Base-by-base conservation (phyloP, 116 monocot genomes). In the Zostera marina region DNA sequence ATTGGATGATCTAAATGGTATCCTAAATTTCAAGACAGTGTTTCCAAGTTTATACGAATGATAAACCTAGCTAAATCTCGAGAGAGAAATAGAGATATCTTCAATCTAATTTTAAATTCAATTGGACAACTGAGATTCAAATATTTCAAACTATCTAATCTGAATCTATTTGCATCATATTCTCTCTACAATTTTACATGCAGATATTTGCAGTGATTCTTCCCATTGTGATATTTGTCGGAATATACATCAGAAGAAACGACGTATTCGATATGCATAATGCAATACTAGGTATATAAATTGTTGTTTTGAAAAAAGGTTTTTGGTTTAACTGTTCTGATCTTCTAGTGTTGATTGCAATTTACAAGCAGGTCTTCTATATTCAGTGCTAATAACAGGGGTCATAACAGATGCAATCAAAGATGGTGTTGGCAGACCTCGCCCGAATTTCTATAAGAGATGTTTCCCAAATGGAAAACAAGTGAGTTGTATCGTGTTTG, bases 221-320 rank as follows among this genome's bases (percentile, higher is more conserved):
- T 59, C 99, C 99, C 56, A 53, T 76, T 44, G 42, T 59, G 22
- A 77, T 91, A 46, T 54, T 84, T 63, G 32, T 68, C 19, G 74
- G 56, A 1, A 72, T 91, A 42, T 99, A 91, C 63, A 63, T 77
- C 51, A 72, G 51, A 60, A 86, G 74, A 51, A 81, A 70, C 66
- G 75, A 91, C 67, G 75, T 99, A 22, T 99, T 87, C 65, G 91
- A 99, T 69, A 63, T 91, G 60, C 99, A 99, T 61, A 74, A 91
- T 74, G 81, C 91, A 4, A 72, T 91, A 58, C 57, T 99, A n/a
- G 99, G 96, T n/a, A n/a, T n/a, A n/a, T n/a, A n/a, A n/a, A n/a
- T 89, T 66, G 58, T 32, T 20, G 11, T 20, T 21, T 43, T 43
- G 8, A 1, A 8, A 39, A 16, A 15, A 15, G 3, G 16, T 39